Conservation (phyloP, 331 rosid genomes). For the Ulmus americana region DNA sequence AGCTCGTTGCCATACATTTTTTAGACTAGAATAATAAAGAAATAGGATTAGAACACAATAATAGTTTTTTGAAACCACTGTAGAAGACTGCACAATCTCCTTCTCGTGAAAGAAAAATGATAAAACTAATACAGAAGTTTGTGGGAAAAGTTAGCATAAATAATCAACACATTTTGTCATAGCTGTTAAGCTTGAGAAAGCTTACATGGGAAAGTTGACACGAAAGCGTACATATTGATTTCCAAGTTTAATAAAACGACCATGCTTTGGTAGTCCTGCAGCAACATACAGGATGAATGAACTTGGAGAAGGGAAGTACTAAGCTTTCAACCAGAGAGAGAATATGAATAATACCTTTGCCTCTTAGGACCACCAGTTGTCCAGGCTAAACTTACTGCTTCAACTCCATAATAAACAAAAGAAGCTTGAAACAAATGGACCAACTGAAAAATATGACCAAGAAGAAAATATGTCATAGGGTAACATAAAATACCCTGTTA, state of each 20-base stretch:
- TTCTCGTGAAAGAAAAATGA: not conserved
- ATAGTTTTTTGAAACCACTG: too few species aligned
- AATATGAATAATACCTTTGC: conserved; percentile 50
- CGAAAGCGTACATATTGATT: conserved; percentile 82
- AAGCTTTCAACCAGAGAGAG: conserved; percentile 11
- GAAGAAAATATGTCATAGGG: not conserved
- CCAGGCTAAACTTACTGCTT: conserved; percentile 51
- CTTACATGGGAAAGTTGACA: conserved; percentile 69
- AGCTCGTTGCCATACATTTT: conserved; percentile 72
- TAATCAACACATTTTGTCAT: not conserved
- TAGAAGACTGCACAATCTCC: not conserved
- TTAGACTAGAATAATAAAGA: conserved; percentile 48
- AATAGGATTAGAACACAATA: too few species aligned
- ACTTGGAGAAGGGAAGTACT: too few species aligned
- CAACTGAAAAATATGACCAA: not conserved
- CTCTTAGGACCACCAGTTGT: conserved; percentile 46
- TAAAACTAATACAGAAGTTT: not conserved
- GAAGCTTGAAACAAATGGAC: not conserved
- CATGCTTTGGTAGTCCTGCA: conserved; percentile 90
- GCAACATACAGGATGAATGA: conserved; percentile 18
- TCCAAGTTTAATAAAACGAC: conserved; percentile 62
- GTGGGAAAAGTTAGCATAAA: not conserved
- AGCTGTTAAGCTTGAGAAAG: not conserved
- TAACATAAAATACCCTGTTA: conserved; percentile 43
- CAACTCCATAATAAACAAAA: not conserved